These are phyloP conservation scores for Leucocoprinus leucothites DNA, from an alignment of 768 basidiomycete species.

Conservation along the genomic window DNA sequence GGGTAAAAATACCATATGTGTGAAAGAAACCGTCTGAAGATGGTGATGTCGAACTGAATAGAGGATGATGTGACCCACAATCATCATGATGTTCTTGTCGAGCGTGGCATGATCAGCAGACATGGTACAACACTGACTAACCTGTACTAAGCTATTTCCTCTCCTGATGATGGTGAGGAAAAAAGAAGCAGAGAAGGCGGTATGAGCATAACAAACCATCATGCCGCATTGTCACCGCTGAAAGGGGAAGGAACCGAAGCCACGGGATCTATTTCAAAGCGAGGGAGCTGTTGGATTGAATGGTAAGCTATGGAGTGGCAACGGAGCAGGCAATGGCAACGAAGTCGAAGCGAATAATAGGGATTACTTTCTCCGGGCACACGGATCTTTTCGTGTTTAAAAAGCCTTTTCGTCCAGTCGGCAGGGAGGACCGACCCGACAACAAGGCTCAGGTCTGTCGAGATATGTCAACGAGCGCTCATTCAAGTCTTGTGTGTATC, in stretches of 20 bases:
- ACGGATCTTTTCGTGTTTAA: neutral
- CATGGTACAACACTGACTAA: no score
- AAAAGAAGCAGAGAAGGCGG: neutral
- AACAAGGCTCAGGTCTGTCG: neutral
- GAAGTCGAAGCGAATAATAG: neutral
- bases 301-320: neutral
- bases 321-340: neutral
- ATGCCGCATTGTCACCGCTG: slow-evolving; percentile 7
- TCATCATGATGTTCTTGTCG: no score
- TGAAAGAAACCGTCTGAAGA: neutral
- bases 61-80: slow-evolving; percentile 8
- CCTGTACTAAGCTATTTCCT: no score
- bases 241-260: neutral
- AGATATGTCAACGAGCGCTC: neutral
- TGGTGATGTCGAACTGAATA: neutral
- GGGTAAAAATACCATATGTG: slow-evolving; percentile 6
- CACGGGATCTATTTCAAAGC: neutral
- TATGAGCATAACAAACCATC: neutral
- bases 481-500: neutral
- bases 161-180: neutral
- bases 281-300: no score
- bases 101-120: no score
- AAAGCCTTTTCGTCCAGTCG: neutral
- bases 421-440: neutral
- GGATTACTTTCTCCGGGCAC: neutral